A percentile compares a stretch with the other conserved stretches of the same genome.
Conservation (phyloP, 169 alveolate genomes). For the Plasmodium yoelii region DNA sequence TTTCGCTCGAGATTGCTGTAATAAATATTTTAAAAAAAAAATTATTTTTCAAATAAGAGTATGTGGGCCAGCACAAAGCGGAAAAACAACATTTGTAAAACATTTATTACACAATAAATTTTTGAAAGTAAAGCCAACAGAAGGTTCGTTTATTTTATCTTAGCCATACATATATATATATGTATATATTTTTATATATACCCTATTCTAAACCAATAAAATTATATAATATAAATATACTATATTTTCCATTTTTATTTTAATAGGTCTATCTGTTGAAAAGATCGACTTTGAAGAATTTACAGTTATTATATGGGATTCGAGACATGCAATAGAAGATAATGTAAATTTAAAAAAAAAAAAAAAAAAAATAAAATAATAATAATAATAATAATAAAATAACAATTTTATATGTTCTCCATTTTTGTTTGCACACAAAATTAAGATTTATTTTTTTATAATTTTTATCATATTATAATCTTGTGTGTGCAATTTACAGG, state of each 20-base stretch:
- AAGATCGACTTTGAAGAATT: conserved; percentile 70
- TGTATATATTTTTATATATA: background rate
- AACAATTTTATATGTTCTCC: background rate
- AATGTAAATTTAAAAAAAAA: conserved; percentile 23
- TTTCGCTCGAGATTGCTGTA: conserved; percentile 53
- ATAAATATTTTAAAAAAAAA: conserved; percentile 35
- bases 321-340: conserved; percentile 51
- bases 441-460: background rate
- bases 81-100: conserved; percentile 66
- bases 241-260: background rate
- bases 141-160: conserved; percentile 20
- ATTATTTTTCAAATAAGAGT: conserved; percentile 65
- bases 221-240: background rate
- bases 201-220: too few relatives aligned
- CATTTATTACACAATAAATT: conserved; percentile 33
- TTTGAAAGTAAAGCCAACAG: conserved; percentile 75
- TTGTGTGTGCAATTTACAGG: background rate
- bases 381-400: too few relatives aligned
- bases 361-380: too few relatives aligned
- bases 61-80: conserved; percentile 77
- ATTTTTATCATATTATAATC: background rate
- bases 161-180: background rate
- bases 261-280: conserved; percentile 49
- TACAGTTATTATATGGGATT: conserved; percentile 67
- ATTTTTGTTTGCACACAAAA: too few relatives aligned